A percentile compares a stretch with the other conserved stretches of the same genome.
phyloP scores from a whole-genome alignment of 208 protist genomes.

The Herpetomonas tarakana region DNA sequence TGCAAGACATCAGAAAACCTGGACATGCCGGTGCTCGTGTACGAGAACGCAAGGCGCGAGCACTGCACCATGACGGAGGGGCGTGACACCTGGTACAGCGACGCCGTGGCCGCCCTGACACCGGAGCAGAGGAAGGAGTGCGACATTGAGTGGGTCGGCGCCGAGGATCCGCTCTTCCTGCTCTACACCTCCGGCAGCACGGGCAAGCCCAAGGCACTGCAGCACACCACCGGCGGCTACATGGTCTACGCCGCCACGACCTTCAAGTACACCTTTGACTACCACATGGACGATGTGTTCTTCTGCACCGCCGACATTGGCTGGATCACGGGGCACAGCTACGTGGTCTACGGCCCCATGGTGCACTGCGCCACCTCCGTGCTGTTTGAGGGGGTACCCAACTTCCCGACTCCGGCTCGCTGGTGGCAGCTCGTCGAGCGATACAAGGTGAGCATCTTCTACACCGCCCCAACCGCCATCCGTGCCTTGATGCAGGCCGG shows the following conservation, averaged over 20 bases:
- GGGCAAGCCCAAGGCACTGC: conserved; percentile 96
- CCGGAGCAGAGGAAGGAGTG: conserved; percentile 35
- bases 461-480: conserved; percentile 97
- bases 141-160: conserved; percentile 87
- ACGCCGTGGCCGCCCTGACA: conserved; percentile 36
- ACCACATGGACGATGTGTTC: conserved; percentile 95
- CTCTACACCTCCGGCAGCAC: conserved; percentile 98
- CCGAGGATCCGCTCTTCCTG: conserved; percentile 96
- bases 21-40: conserved; percentile 44
- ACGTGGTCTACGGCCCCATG: conserved; percentile 98
- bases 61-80: conserved; percentile 50
- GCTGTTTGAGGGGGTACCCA: conserved; percentile 95
- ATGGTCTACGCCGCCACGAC: conserved; percentile 92
- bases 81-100: conserved; percentile 73
- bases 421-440: conserved; percentile 95
- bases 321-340: conserved; percentile 98
- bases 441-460: conserved; percentile 96
- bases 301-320: conserved; percentile 90
- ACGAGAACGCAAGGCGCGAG: conserved; percentile 36
- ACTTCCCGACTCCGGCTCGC: conserved; percentile 78
- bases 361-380: conserved; percentile 94
- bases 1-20: conserved; percentile 25
- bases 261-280: conserved; percentile 96
- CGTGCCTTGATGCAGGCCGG: conserved; percentile 89
- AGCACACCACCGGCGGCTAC: conserved; percentile 95